Conservation (phyloP, 371 early-diverging fungal species). For the Parasitella parasitica region DNA sequence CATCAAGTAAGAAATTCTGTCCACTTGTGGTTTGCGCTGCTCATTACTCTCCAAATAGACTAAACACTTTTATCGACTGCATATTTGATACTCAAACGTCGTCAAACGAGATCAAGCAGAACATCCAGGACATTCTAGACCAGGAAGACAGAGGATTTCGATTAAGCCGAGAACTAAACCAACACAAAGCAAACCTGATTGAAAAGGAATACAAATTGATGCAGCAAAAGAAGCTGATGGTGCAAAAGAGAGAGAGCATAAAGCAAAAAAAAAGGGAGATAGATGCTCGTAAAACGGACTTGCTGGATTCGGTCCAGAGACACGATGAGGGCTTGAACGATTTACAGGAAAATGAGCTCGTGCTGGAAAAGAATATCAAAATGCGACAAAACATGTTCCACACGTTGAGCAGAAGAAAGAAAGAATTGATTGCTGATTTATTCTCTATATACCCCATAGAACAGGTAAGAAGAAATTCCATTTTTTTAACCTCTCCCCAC, state of each 20-base stretch:
- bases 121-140: slow-evolving; percentile 42
- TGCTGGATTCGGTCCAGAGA: slow-evolving; percentile 28
- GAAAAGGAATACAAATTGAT: slow-evolving; percentile 18
- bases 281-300: slow-evolving; percentile 4
- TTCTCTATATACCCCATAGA: slow-evolving; percentile 69
- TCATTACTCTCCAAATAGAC: slow-evolving; percentile 3
- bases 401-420: slow-evolving; percentile 46
- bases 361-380: slow-evolving; percentile 47
- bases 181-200: slow-evolving; percentile 4
- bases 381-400: slow-evolving; percentile 45
- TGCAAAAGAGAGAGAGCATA: not conserved
- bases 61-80: slow-evolving; percentile 57
- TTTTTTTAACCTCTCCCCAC: not conserved
- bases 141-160: slow-evolving; percentile 42
- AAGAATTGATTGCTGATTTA: slow-evolving; percentile 59
- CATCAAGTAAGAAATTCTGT: slow-evolving; percentile 31
- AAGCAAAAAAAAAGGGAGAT: slow-evolving; percentile 2
- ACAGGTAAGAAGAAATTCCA: slow-evolving; percentile 39
- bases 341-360: slow-evolving; percentile 41
- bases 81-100: slow-evolving; percentile 59
- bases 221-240: slow-evolving; percentile 15
- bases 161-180: slow-evolving; percentile 35
- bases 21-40: not conserved
- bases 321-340: slow-evolving; percentile 37
- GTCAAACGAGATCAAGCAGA: slow-evolving; percentile 45